These are phyloP conservation scores for Ottelia alismoides DNA, from an alignment of 106 monocot species.

Conservation along the genomic window DNA sequence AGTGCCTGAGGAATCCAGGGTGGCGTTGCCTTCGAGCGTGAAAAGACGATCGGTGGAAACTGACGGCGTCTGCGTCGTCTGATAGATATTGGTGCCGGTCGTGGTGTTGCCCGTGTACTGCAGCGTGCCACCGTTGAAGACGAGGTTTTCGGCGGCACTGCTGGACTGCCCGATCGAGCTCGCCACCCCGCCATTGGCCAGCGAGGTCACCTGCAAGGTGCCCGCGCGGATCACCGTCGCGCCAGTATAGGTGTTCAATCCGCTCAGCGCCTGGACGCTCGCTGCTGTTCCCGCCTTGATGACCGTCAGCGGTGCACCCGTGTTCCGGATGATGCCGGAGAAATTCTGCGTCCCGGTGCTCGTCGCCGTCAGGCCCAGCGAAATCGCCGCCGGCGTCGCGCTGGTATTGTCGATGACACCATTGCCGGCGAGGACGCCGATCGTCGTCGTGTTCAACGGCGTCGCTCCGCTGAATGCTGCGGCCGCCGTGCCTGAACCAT, in stretches of 20 bases:
- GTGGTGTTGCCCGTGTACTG: not conserved
- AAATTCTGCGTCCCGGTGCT: too few relatives aligned
- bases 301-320: too few relatives aligned
- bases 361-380: too few relatives aligned
- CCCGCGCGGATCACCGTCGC: not conserved
- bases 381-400: not conserved
- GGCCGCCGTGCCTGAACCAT: too few relatives aligned
- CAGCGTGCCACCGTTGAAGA: not conserved
- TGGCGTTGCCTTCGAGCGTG: not conserved
- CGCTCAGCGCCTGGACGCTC: too few relatives aligned
- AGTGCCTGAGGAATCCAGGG: not conserved
- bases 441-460: too few relatives aligned
- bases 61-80: too few relatives aligned
- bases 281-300: too few relatives aligned
- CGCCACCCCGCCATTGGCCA: not conserved
- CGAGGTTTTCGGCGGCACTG: not conserved
- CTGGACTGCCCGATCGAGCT: not conserved
- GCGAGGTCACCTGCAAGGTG: not conserved
- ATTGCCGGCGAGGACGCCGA: not conserved
- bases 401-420: not conserved
- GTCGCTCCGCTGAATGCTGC: too few relatives aligned
- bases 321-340: too few relatives aligned
- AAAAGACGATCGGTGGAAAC: not conserved
- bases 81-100: too few relatives aligned
- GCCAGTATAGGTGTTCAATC: not conserved